Conservation (phyloP, 441 rosid genomes). For the Pelargonium australe region DNA sequence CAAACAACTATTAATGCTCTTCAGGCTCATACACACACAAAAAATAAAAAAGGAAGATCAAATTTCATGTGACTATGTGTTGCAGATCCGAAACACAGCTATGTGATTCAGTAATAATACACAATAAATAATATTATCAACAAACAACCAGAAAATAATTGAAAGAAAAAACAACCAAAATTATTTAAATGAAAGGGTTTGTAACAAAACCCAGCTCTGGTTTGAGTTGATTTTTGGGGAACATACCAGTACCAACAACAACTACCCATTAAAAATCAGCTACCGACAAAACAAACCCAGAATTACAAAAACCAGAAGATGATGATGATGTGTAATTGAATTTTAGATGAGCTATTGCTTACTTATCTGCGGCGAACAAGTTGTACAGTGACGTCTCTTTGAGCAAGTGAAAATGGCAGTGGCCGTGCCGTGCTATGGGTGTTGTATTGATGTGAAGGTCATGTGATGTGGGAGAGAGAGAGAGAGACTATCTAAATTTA, state of each 20-base stretch:
- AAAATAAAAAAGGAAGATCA: constrained; percentile 13
- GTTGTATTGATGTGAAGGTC: not conserved
- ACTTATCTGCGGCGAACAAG: not conserved
- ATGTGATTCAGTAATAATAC: constrained; percentile 28
- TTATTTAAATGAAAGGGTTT: not conserved
- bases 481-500: no score
- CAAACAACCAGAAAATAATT: constrained; percentile 7
- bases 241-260: not conserved
- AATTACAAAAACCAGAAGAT: not conserved
- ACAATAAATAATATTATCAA: constrained; percentile 23
- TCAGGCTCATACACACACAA: not conserved
- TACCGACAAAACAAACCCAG: not conserved
- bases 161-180: not conserved
- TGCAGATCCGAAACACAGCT: constrained; percentile 20
- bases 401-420: not conserved
- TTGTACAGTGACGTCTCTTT: not conserved
- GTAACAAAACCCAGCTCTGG: not conserved
- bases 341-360: no score
- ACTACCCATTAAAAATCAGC: not conserved
- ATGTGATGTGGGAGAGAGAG: not conserved
- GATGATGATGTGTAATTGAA: not conserved
- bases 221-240: not conserved
- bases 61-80: constrained; percentile 18
- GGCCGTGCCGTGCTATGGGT: not conserved
- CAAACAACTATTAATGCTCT: not conserved